phyloP scores from a whole-genome alignment of 106 monocot species.

The Alisma plantagoaquatica region DNA sequence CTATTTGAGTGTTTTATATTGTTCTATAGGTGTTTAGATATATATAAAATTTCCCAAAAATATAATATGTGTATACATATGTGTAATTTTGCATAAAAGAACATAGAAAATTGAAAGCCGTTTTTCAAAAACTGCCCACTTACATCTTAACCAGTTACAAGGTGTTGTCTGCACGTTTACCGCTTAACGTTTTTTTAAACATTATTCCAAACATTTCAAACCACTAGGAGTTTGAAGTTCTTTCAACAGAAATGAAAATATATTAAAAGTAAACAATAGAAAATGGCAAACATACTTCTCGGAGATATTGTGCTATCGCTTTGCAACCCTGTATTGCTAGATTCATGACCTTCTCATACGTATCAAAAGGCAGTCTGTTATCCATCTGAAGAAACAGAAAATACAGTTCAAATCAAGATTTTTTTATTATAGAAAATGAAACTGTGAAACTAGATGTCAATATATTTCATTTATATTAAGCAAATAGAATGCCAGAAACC shows the following conservation, averaged over 20 bases:
- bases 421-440: no score
- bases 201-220: no score
- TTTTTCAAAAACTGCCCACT: no score
- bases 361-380: conserved; percentile 55
- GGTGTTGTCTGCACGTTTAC: no score
- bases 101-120: no score
- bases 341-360: conserved; percentile 90
- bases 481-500: conserved; percentile 41
- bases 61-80: no score
- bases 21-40: no score
- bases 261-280: background rate
- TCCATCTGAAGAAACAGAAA: conserved; percentile 36
- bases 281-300: conserved; percentile 24
- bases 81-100: no score
- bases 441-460: background rate
- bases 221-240: background rate
- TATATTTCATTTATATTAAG: background rate
- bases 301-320: conserved; percentile 66
- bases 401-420: background rate
- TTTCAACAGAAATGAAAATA: background rate
- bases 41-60: no score
- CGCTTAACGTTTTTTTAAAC: no score
- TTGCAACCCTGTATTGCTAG: conserved; percentile 98
- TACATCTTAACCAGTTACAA: no score
- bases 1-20: no score